phyloP scores from a whole-genome alignment of 78 protist species.

The Dictyostelium capitatum region DNA sequence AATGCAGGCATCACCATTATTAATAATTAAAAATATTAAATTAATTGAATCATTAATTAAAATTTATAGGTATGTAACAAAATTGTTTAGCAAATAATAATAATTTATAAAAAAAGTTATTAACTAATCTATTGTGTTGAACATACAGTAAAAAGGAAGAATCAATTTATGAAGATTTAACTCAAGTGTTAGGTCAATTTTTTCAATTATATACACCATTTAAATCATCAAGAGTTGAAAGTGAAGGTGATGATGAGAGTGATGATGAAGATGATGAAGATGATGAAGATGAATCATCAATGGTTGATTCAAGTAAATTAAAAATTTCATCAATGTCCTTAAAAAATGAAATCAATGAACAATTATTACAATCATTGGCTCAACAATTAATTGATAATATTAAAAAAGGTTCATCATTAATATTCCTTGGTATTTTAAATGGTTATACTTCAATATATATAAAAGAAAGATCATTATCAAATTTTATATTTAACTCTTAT shows the following conservation, averaged over 20 bases:
- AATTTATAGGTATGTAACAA: conserved; percentile 32
- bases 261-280: conserved; percentile 12
- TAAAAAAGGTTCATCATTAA: conserved; percentile 18
- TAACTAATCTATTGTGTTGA: too few relatives aligned
- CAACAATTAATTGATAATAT: background rate
- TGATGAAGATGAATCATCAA: background rate
- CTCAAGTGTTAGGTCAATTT: conserved; percentile 42
- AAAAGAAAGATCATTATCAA: background rate
- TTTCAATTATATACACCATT: conserved; percentile 44
- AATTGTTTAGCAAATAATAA: too few relatives aligned
- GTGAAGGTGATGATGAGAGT: conserved; percentile 23
- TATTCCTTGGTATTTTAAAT: conserved; percentile 23
- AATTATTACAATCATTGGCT: background rate
- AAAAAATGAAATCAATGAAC: background rate
- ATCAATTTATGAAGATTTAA: conserved; percentile 21
- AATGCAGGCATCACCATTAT: conserved; percentile 33
- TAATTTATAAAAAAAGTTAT: too few relatives aligned
- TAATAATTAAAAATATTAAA: conserved; percentile 7
- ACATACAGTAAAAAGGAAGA: background rate
- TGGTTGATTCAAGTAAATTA: background rate
- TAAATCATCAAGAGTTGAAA: conserved; percentile 39
- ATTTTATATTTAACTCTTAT: conserved; percentile 6
- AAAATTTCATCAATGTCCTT: background rate
- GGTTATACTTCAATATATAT: conserved; percentile 11
- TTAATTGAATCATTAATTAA: conserved; percentile 23